These are phyloP conservation scores for Jimgerdemannia flammicorona DNA, from an alignment of 192 early-diverging fungal species.

Conservation along the genomic window DNA sequence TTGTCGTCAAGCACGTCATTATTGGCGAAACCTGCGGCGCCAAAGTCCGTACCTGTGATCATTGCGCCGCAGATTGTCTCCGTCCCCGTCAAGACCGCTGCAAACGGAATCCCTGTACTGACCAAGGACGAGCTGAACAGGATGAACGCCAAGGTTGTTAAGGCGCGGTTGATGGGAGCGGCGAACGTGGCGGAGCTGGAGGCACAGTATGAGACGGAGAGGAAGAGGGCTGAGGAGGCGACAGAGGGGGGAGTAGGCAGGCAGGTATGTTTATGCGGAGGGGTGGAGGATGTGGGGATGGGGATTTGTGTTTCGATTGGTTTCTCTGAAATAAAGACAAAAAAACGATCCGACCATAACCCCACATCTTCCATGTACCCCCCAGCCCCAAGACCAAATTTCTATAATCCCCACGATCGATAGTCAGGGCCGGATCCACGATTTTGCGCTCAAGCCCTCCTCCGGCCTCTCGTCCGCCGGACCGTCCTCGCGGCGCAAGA, in stretches of 20 bases:
- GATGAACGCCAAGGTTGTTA: conserved; percentile 74
- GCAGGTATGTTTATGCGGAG: not conserved
- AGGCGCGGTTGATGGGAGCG: conserved; percentile 69
- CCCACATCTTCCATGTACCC: too few species aligned
- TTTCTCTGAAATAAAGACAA: not conserved
- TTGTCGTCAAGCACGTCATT: not conserved
- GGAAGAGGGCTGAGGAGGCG: conserved; percentile 33
- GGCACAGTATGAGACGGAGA: conserved; percentile 64
- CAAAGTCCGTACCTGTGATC: conserved; percentile 9
- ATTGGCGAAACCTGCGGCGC: not conserved
- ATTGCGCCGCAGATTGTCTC: conserved; percentile 16
- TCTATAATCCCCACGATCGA: conserved; percentile 45
- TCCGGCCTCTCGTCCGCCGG: conserved; percentile 13
- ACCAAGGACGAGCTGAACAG: conserved; percentile 77
- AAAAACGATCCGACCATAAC: too few species aligned
- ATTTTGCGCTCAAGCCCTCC: conserved; percentile 32
- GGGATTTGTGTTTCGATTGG: not conserved
- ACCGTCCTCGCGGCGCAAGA: conserved; percentile 30
- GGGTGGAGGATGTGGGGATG: not conserved
- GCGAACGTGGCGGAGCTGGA: conserved; percentile 63
- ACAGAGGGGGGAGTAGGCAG: conserved; percentile 1
- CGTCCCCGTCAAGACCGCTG: not conserved
- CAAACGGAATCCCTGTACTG: conserved; percentile 21
- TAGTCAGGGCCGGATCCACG: conserved; percentile 52
- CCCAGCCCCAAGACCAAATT: not conserved